Evolutionary conservation across 306 rosid species (phyloP).

Genomic region (Inga oerstediana): DNA sequence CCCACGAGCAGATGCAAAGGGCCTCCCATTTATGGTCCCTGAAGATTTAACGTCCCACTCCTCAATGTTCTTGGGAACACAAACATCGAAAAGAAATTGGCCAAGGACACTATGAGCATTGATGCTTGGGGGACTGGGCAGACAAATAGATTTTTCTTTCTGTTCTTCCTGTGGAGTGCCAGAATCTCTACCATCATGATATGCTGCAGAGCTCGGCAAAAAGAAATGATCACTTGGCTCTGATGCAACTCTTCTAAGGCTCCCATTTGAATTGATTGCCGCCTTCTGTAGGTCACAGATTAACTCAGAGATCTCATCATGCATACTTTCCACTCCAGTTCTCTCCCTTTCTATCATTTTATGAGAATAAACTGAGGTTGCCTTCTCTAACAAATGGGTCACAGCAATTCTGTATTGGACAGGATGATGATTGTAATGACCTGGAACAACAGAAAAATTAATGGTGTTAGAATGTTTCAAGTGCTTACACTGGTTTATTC

Average conservation of each 20-base stretch:
- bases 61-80: constrained; percentile 74
- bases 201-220: constrained; percentile 64
- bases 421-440: constrained; percentile 63
- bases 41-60: constrained; percentile 69
- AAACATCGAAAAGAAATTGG: constrained; percentile 65
- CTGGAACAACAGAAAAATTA: constrained; percentile 36
- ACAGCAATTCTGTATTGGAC: constrained; percentile 65
- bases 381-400: constrained; percentile 60
- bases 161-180: constrained; percentile 47
- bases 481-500: neutral
- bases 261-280: constrained; percentile 61
- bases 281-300: constrained; percentile 73
- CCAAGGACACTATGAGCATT: constrained; percentile 71
- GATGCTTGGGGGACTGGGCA: constrained; percentile 58
- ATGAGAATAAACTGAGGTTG: constrained; percentile 51
- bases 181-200: constrained; percentile 37
- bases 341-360: constrained; percentile 52
- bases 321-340: constrained; percentile 43
- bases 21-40: constrained; percentile 45
- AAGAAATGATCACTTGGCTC: constrained; percentile 68
- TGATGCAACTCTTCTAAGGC: constrained; percentile 66
- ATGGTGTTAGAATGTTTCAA: neutral
- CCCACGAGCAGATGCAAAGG: constrained; percentile 56
- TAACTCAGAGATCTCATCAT: constrained; percentile 64
- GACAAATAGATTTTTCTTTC: constrained; percentile 51